Evolutionary conservation across 192 early-diverging fungal species (phyloP).

Genomic region (Coemansia sp.): DNA sequence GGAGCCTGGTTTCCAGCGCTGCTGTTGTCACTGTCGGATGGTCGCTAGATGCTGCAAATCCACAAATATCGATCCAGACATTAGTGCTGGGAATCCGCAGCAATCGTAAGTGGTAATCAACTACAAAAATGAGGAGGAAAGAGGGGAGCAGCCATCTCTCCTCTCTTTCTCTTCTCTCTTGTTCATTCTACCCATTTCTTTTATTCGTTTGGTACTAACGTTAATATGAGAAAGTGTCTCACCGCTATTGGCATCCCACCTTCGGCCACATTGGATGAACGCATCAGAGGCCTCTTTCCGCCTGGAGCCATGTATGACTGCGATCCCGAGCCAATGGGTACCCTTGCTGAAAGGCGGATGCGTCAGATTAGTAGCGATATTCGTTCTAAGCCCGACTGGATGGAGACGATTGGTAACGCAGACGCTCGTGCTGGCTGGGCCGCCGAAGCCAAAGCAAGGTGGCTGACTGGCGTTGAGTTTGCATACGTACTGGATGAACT

Average conservation of each 20-base stretch:
- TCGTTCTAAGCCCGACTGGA: too few species aligned
- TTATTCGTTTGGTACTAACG: background rate
- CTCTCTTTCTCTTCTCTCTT: too few species aligned
- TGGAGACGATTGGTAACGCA: too few species aligned
- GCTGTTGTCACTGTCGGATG: too few species aligned
- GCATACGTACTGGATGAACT: constrained; percentile 29
- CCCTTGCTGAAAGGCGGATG: background rate
- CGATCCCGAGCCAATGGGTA: background rate
- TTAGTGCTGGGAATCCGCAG: too few species aligned
- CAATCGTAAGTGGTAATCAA: too few species aligned
- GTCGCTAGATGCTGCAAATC: too few species aligned
- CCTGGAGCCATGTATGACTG: background rate
- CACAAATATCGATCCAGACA: too few species aligned
- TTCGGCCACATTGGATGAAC: background rate
- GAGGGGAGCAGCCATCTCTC: too few species aligned
- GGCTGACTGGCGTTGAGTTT: constrained; percentile 19
- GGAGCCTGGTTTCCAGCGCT: too few species aligned
- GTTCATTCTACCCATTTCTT: background rate
- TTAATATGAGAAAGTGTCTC: background rate
- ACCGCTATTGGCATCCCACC: background rate
- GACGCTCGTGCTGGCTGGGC: constrained; percentile 1
- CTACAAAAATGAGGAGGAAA: too few species aligned
- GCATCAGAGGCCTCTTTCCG: background rate
- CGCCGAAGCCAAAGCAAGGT: background rate
- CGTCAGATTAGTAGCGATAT: too few species aligned